Percentiles rank a stretch among this genome's conserved stretches.
Conservation (phyloP, 805 yeast genomes). For the Myxozyma neotropica region DNA sequence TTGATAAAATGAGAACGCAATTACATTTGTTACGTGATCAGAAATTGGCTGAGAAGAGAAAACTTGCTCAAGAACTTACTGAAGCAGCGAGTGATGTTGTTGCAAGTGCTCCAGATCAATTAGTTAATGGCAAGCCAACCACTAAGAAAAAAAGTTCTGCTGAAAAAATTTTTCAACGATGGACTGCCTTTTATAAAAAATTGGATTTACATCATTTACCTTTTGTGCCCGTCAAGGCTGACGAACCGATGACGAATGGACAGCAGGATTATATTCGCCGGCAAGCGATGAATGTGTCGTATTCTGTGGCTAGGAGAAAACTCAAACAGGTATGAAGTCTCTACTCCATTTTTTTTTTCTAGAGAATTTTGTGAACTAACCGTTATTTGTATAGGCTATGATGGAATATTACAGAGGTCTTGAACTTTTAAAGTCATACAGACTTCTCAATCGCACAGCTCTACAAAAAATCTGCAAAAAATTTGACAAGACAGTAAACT, state of each 20-base stretch:
- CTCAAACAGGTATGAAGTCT: conserved; percentile 26
- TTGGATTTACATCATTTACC: conserved; percentile 33
- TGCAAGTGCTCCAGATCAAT: neutral
- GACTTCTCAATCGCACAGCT: conserved; percentile 81
- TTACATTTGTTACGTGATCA: conserved; percentile 64
- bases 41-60: conserved; percentile 38
- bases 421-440: conserved; percentile 68
- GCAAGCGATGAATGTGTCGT: conserved; percentile 18
- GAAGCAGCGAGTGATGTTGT: neutral
- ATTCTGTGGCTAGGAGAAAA: conserved; percentile 26
- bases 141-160: neutral
- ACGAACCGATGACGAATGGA: neutral
- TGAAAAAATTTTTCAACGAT: neutral
- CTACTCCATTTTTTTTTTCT: no score
- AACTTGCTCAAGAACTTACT: neutral
- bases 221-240: conserved; percentile 6
- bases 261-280: conserved; percentile 22
- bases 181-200: conserved; percentile 20
- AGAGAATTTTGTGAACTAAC: conserved; percentile 21
- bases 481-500: conserved; percentile 72
- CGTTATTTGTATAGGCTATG: no score
- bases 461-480: conserved; percentile 87
- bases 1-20: conserved; percentile 76
- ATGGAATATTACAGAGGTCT: conserved; percentile 73
- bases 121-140: neutral